These are phyloP conservation scores for Thermothielavioides terrestris DNA, from an alignment of 495 filamentous ascomycete genomes.

Conservation along the genomic window DNA sequence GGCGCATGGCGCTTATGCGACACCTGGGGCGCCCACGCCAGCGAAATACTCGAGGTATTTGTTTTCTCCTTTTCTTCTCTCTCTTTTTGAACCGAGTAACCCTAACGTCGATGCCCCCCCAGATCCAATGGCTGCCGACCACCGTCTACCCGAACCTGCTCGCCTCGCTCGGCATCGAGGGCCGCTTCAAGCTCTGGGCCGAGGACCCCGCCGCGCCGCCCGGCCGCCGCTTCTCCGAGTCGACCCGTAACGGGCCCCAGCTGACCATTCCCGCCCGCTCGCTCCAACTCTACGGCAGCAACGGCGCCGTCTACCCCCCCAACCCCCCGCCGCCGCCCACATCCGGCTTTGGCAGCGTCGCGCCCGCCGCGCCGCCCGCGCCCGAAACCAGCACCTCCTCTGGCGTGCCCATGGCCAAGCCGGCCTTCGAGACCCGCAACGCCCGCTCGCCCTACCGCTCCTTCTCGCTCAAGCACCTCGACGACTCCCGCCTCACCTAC, in stretches of 20 bases:
- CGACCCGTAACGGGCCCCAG: constrained; percentile 7
- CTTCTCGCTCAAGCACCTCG: constrained; percentile 69
- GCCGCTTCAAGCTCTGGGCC: constrained; percentile 80
- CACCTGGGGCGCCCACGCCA: constrained; percentile 84
- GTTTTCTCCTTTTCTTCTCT: background rate
- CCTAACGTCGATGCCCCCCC: background rate
- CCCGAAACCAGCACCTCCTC: constrained; percentile 5
- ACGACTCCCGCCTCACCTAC: constrained; percentile 59
- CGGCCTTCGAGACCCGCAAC: constrained; percentile 40
- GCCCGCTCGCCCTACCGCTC: constrained; percentile 48
- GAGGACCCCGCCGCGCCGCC: constrained; percentile 71
- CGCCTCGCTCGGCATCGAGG: constrained; percentile 70
- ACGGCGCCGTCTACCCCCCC: background rate
- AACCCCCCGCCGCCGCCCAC: background rate
- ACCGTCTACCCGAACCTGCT: constrained; percentile 50
- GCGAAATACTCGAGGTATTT: constrained; percentile 80
- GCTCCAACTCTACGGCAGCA: constrained; percentile 35
- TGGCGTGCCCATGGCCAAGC: constrained; percentile 21
- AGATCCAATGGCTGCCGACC: constrained; percentile 71
- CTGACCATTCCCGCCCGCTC: constrained; percentile 4
- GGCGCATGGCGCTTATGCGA: constrained; percentile 73
- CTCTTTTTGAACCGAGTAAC: background rate
- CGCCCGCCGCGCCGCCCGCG: constrained; percentile 39
- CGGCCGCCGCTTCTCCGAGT: constrained; percentile 64
- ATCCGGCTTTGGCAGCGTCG: background rate